These are phyloP conservation scores for Xylaria nigripes DNA, from an alignment of 495 filamentous ascomycete species.

Conservation along the genomic window DNA sequence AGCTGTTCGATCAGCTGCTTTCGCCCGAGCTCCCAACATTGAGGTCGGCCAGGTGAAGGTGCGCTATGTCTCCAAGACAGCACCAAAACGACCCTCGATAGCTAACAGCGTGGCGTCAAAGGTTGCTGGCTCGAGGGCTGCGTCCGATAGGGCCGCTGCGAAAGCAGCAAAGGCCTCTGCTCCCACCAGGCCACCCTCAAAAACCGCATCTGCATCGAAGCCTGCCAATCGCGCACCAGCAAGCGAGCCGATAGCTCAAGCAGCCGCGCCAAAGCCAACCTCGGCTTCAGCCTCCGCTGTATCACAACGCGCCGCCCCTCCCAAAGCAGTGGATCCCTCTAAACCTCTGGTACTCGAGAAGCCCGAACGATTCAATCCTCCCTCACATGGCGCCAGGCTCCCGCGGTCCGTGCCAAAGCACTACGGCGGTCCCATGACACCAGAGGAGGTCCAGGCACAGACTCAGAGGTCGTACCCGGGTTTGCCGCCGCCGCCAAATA, in stretches of 20 bases:
- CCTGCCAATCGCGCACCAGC: not conserved
- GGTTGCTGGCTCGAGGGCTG: not conserved
- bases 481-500: slow-evolving; percentile 68
- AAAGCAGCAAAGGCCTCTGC: slow-evolving; percentile 24
- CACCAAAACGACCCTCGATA: slow-evolving; percentile 11
- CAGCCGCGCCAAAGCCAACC: slow-evolving; percentile 1
- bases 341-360: slow-evolving; percentile 63
- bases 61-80: slow-evolving; percentile 29
- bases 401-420: slow-evolving; percentile 41
- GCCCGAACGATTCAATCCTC: slow-evolving; percentile 75
- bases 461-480: slow-evolving; percentile 64
- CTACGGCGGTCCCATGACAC: slow-evolving; percentile 56
- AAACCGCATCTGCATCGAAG: slow-evolving; percentile 11
- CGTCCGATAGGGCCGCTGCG: slow-evolving; percentile 4
- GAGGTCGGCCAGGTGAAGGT: slow-evolving; percentile 21
- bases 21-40: slow-evolving; percentile 18
- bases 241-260: not conserved
- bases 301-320: not conserved
- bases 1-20: slow-evolving; percentile 12
- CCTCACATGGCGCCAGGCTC: slow-evolving; percentile 65
- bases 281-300: not conserved
- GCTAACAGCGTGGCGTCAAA: not conserved
- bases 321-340: slow-evolving; percentile 16
- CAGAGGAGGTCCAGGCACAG: slow-evolving; percentile 53
- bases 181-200: slow-evolving; percentile 28